A percentile compares a stretch with the other conserved stretches of the same genome.
These are phyloP conservation scores for Vigna reflexopilosa DNA, from an alignment of 306 rosid genomes.

Conservation along the genomic window DNA sequence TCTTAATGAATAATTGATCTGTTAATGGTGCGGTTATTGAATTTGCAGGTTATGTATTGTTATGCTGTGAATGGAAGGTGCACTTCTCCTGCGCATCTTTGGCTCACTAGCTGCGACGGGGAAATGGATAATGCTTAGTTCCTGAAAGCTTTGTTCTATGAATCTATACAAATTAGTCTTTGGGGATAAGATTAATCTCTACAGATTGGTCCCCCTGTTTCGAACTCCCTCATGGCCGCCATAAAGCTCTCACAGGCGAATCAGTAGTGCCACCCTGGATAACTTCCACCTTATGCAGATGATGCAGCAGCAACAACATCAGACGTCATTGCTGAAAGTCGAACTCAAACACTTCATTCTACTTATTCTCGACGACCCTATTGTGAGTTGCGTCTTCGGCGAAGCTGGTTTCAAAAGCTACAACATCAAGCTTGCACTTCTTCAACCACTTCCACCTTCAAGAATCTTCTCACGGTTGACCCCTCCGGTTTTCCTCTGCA, in stretches of 20 bases:
- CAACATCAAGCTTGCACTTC: constrained; percentile 73
- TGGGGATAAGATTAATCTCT: too few relatives aligned
- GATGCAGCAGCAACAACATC: constrained; percentile 57
- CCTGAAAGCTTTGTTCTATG: too few relatives aligned
- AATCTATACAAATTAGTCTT: too few relatives aligned
- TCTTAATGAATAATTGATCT: too few relatives aligned
- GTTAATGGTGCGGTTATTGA: too few relatives aligned
- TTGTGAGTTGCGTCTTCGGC: constrained; percentile 82
- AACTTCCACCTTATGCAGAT: constrained; percentile 78
- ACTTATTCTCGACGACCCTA: constrained; percentile 94
- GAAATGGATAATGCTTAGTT: too few relatives aligned
- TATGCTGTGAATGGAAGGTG: too few relatives aligned
- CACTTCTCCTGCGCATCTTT: too few relatives aligned
- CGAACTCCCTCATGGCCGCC: constrained; percentile 98
- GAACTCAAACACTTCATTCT: constrained; percentile 85
- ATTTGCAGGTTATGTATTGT: too few relatives aligned
- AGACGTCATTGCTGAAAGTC: constrained; percentile 73
- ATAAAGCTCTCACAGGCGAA: constrained; percentile 92
- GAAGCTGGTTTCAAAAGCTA: constrained; percentile 88
- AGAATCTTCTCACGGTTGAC: constrained; percentile 45
- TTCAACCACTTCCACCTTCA: constrained; percentile 58
- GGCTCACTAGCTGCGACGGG: too few relatives aligned
- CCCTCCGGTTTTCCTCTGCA: constrained; percentile 75
- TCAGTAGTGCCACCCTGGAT: constrained; percentile 85
- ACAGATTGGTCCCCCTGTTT: constrained; percentile 70